Conservation (phyloP, 139 green algal species). For the Tetraselmis striata region DNA sequence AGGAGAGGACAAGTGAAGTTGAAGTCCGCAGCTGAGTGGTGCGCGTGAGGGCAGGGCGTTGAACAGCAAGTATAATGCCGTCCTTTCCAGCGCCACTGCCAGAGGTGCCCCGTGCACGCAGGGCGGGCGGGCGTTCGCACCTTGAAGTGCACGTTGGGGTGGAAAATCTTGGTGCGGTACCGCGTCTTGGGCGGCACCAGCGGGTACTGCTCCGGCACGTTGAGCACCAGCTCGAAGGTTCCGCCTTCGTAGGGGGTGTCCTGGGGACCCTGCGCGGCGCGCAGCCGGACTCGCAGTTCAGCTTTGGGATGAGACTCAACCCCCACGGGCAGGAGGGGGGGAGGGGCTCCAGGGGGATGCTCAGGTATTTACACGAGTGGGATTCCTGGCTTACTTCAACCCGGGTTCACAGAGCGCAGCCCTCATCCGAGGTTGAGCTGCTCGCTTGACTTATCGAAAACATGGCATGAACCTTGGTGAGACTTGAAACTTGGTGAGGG, state of each 20-base stretch:
- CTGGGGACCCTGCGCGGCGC: conserved; percentile 54
- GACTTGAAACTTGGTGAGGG: too few relatives aligned
- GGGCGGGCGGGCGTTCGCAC: conserved; percentile 21
- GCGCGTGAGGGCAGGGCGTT: too few relatives aligned
- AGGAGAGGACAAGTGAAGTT: too few relatives aligned
- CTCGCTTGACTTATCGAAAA: not conserved
- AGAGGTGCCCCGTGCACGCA: not conserved
- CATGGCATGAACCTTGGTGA: conserved; percentile 38
- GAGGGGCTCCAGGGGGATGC: not conserved
- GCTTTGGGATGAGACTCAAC: conserved; percentile 10
- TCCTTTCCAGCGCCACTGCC: not conserved
- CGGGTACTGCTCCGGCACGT: conserved; percentile 85
- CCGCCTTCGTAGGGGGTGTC: conserved; percentile 85
- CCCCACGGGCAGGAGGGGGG: not conserved
- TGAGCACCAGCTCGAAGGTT: conserved; percentile 71
- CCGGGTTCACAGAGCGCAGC: not conserved
- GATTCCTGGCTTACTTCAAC: too few relatives aligned
- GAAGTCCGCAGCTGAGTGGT: too few relatives aligned
- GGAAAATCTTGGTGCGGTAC: conserved; percentile 88
- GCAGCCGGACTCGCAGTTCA: conserved; percentile 4
- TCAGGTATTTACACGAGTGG: not conserved
- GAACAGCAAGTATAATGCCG: not conserved
- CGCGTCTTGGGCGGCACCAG: conserved; percentile 64
- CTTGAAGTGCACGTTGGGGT: conserved; percentile 93
- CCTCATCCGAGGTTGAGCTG: not conserved